Evolutionary conservation across 345 rosid species (phyloP).

Genomic region (Chamaenerion angustifolium): DNA sequence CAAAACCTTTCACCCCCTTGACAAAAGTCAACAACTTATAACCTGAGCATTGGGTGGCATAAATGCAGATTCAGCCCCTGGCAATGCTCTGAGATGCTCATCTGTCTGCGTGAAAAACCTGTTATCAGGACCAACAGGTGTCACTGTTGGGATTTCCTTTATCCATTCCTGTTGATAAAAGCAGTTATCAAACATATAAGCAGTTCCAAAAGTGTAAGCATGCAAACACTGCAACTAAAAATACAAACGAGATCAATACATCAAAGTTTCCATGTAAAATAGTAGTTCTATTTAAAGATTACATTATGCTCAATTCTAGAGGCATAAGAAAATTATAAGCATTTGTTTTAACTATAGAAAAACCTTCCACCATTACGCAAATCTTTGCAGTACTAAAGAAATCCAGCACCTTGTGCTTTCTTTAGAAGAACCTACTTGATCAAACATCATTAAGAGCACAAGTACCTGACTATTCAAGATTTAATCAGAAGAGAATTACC

Average conservation of each 20-base stretch:
- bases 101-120: constrained; percentile 32
- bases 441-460: too few relatives aligned
- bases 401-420: too few relatives aligned
- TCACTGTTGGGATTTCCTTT: constrained; percentile 59
- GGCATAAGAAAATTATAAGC: too few relatives aligned
- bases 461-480: too few relatives aligned
- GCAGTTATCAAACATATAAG: not conserved
- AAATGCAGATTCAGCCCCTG: constrained; percentile 64
- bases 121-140: constrained; percentile 29
- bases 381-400: too few relatives aligned
- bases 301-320: too few relatives aligned
- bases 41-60: constrained; percentile 63
- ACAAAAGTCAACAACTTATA: not conserved
- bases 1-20: not conserved
- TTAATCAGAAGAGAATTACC: too few relatives aligned
- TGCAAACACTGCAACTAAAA: not conserved
- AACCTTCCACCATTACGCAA: too few relatives aligned
- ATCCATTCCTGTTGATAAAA: constrained; percentile 54
- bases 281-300: too few relatives aligned
- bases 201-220: not conserved
- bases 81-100: constrained; percentile 47
- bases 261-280: not conserved
- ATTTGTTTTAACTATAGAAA: too few relatives aligned
- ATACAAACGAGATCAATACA: not conserved
- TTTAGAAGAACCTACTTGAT: too few relatives aligned